Evolutionary conservation across 2,329 filamentous ascomycete species (phyloP).

Genomic region (Zalaria sp.): DNA sequence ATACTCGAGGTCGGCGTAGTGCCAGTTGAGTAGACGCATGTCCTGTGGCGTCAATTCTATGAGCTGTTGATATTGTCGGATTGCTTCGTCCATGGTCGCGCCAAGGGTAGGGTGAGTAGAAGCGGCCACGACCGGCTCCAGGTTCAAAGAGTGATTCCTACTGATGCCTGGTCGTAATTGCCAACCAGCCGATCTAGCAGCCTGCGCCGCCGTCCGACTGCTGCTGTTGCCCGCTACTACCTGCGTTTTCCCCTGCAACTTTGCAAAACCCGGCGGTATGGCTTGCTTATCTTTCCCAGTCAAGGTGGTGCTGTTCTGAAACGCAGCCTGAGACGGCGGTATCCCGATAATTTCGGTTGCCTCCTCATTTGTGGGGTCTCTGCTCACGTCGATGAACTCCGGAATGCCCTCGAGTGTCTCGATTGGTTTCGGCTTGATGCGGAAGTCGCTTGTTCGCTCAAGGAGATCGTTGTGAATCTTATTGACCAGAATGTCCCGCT

Average conservation of each 20-base stretch:
- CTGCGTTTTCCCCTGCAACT: slow-evolving; percentile 58
- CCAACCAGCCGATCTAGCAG: slow-evolving; percentile 76
- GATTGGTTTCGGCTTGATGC: slow-evolving; percentile 57
- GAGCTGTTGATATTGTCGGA: slow-evolving; percentile 72
- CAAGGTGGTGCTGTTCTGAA: background rate
- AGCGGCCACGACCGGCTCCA: slow-evolving; percentile 50
- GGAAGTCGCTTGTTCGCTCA: slow-evolving; percentile 81
- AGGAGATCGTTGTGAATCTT: slow-evolving; percentile 90
- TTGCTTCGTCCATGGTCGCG: slow-evolving; percentile 82
- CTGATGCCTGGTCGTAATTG: slow-evolving; percentile 47
- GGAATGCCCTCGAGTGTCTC: slow-evolving; percentile 71
- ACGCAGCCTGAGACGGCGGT: slow-evolving; percentile 1
- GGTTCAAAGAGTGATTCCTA: slow-evolving; percentile 53
- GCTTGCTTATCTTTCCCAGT: slow-evolving; percentile 7
- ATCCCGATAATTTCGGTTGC: slow-evolving; percentile 28
- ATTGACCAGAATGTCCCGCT: slow-evolving; percentile 71
- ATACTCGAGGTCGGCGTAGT: slow-evolving; percentile 95
- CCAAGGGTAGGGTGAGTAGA: slow-evolving; percentile 61
- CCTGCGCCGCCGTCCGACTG: slow-evolving; percentile 59
- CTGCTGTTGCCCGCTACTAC: slow-evolving; percentile 55
- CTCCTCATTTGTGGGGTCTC: slow-evolving; percentile 51
- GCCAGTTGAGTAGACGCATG: slow-evolving; percentile 88
- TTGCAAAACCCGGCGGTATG: slow-evolving; percentile 35
- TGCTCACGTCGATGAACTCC: slow-evolving; percentile 66
- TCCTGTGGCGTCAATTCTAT: slow-evolving; percentile 76